Evolutionary conservation across 2,329 filamentous ascomycete genomes (phyloP), one percentile per base, ranked within the genome.

Genomic region (Verticillium tricorpus): DNA sequence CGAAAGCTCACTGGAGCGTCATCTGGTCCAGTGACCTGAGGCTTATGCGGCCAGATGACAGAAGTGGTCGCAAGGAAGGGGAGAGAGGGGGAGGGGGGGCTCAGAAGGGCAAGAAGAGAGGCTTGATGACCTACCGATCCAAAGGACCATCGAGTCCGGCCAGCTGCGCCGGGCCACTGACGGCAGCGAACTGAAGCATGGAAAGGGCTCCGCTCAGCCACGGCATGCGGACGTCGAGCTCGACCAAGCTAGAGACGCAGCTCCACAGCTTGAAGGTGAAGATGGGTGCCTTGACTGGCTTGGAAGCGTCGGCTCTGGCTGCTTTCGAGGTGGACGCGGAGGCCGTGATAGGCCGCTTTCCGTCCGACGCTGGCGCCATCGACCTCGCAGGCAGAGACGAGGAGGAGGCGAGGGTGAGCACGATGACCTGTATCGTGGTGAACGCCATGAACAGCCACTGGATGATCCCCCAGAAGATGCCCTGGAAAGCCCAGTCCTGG

Each of bases 221-320:
- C 66, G 94, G 94, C 92, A 97, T 96, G 75, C 92, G 90, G 67
- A 80, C 76, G 67, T 89, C 82, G 71, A 97, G 77, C 80, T 93
- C 88, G 68, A 93, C 77, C 65, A 96, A 76, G 73, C 86, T 88
- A 65, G 87, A 88, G 61, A 89, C 74, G 76, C 90, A 91, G 69
- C 87, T 81, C 88, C 91, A 97, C 59, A 92, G 73, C 69, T 85
- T 86, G 82, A 95, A 97, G 67, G 85, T 83, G 64, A 95, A 78
- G 68, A 97, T 83, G 60, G 92, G 89, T 62, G 82, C 83, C 73
- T 82, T 85, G 64, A 65, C 62, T 62, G 67, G 65, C 52, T 64
- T 62, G 17, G 58, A 45, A 8, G 58, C 58, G 39, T 35, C 28
- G 8, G 58, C 45, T 60, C 67, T 60, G 62, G 63, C 57, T 56